Base-by-base conservation (phyloP, 2,329 filamentous ascomycete genomes). In the Ramichloridium luteum region DNA sequence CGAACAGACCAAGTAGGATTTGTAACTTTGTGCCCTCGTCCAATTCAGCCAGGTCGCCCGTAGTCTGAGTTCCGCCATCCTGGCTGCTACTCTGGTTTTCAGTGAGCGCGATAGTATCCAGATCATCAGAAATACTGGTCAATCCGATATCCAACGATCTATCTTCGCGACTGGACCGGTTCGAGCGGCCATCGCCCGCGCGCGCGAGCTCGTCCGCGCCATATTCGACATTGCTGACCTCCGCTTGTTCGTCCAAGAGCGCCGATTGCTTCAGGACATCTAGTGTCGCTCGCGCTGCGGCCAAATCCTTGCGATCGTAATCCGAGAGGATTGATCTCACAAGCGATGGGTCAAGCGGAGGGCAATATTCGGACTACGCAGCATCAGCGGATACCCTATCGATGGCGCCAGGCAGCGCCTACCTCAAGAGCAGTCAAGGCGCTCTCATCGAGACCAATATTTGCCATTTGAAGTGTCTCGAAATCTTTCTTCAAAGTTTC, bases 301-400 rank as follows among this genome's bases (percentile, higher is more conserved):
- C 49, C 17, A 75, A 60, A 25, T 75, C 61, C 1, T 58, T 53
- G 1, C 66, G 46, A 45, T 85, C 70, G 55, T 74, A 82, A 49
- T 96, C 88, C 31, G 64, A 72, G 4, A 74, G 64, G 30, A 94
- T 80, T 3, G 83, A 77, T 32, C 78, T 68, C 36, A 94, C 71
- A 9, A 88, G 67, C 0, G 82, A 71, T 42, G 84, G 72, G 44
- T 94, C 86, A 25, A 94, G 57, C 12, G 77, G 70, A 14, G 79
- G 71, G 50, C 76, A 76, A 48, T 82, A 88, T 41, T 77, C 72
- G 37, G 74, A 8, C 20, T 23, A n/a, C n/a, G n/a, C n/a, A n/a
- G n/a, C n/a, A n/a, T n/a, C n/a, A n/a, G n/a, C n/a, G n/a, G n/a
- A n/a, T n/a, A n/a, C n/a, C n/a, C n/a, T n/a, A n/a, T n/a, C n/a